Evolutionary conservation across 2,329 filamentous ascomycete genomes (phyloP).

Genomic region (Penicillium fuscoglaucum): DNA sequence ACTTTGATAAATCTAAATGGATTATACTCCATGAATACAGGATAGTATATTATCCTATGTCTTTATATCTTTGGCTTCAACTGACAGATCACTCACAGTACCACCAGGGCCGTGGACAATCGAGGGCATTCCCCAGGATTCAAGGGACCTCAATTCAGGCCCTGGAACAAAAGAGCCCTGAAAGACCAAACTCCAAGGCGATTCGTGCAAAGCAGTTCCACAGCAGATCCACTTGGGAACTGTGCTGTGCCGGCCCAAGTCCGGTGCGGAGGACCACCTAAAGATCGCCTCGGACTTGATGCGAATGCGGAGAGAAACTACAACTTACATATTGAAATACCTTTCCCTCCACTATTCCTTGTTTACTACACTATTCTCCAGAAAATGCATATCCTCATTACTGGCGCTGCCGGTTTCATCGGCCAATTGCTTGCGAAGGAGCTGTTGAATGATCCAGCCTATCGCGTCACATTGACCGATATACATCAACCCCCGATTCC

Average conservation of each 20-base stretch:
- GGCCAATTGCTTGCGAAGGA: conserved; percentile 61
- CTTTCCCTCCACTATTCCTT: not conserved
- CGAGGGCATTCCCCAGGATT: not conserved
- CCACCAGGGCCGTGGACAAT: not conserved
- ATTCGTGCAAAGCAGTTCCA: conserved; percentile 8
- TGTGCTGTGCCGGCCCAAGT: conserved; percentile 26
- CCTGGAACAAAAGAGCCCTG: not conserved
- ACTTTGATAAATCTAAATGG: not conserved
- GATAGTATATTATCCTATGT: not conserved
- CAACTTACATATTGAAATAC: conserved; percentile 6
- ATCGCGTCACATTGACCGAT: conserved; percentile 58
- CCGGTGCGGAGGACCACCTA: conserved; percentile 30
- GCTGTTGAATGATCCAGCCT: conserved; percentile 52
- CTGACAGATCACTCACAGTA: not conserved
- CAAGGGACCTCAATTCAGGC: not conserved
- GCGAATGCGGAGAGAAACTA: conserved; percentile 36
- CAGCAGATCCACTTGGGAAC: conserved; percentile 16
- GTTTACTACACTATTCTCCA: not conserved
- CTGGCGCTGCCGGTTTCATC: conserved; percentile 64
- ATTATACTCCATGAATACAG: not conserved
- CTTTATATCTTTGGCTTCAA: not conserved
- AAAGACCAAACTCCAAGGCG: not conserved
- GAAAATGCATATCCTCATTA: conserved; percentile 59
- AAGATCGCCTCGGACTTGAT: conserved; percentile 36
- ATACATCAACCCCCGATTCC: conserved; percentile 56